phyloP scores from a whole-genome alignment of 805 yeast species.

The Starmerella bombicola region DNA sequence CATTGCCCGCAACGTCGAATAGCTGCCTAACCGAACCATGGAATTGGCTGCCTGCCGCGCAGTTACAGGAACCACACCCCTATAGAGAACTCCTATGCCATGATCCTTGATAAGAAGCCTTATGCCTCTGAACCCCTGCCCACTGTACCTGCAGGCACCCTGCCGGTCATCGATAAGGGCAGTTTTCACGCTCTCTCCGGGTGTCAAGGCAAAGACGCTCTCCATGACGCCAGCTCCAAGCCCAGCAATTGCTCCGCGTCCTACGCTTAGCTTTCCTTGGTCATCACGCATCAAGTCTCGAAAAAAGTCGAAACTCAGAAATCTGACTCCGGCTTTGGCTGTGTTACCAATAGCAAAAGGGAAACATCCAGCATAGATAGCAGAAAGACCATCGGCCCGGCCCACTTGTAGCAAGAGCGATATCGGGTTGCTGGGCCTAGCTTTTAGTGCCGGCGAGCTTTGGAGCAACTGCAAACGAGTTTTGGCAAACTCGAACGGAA shows the following conservation, averaged over 20 bases:
- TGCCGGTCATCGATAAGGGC: constrained; percentile 91
- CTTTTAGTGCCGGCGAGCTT: constrained; percentile 14
- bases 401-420: constrained; percentile 65
- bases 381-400: constrained; percentile 59
- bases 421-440: constrained; percentile 48
- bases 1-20: constrained; percentile 63
- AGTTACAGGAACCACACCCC: constrained; percentile 86
- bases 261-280: constrained; percentile 76
- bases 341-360: constrained; percentile 94
- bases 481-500: constrained; percentile 95
- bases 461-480: constrained; percentile 68
- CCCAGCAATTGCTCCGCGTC: constrained; percentile 92
- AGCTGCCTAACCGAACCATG: constrained; percentile 87
- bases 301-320: constrained; percentile 82
- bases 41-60: constrained; percentile 92
- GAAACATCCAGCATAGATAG: constrained; percentile 90
- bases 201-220: constrained; percentile 87
- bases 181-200: constrained; percentile 92
- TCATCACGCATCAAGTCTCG: constrained; percentile 65
- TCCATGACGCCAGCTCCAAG: constrained; percentile 92
- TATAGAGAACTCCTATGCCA: constrained; percentile 73
- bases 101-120: constrained; percentile 55
- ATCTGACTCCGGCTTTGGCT: constrained; percentile 89
- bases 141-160: constrained; percentile 46
- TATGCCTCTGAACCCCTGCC: constrained; percentile 49